Conservation (phyloP, 2,329 filamentous ascomycete species). For the Epichloe baconii region DNA sequence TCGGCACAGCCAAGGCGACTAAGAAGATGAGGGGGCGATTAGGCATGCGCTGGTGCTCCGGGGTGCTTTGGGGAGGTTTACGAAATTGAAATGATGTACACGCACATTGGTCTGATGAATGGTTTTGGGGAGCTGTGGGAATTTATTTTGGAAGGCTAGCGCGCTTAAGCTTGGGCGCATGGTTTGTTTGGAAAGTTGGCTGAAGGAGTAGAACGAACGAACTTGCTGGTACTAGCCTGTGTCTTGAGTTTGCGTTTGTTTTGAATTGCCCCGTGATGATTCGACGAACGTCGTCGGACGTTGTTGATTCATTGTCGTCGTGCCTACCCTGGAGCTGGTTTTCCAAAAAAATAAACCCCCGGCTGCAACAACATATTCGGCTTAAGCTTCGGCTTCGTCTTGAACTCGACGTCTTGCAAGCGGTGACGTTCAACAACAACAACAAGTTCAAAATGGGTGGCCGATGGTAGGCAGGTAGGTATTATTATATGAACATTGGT, state of each 20-base stretch:
- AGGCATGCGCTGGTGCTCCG: neutral
- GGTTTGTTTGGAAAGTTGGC: neutral
- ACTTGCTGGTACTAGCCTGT: neutral
- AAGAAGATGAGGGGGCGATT: conserved; percentile 37
- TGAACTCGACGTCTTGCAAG: too few species aligned
- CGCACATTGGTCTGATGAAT: neutral
- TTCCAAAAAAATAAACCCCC: too few species aligned
- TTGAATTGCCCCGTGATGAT: neutral
- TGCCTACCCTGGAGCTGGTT: neutral
- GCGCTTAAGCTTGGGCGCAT: neutral
- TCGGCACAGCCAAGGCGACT: conserved; percentile 72
- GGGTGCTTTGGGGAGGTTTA: neutral
- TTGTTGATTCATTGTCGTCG: neutral
- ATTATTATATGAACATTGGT: too few species aligned
- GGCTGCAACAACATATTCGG: neutral
- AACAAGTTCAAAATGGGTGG: too few species aligned
- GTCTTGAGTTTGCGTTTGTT: neutral
- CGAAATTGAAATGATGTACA: conserved; percentile 4
- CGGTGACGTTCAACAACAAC: too few species aligned
- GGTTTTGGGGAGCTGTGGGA: neutral
- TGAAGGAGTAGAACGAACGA: neutral
- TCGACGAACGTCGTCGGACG: neutral
- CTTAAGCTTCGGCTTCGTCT: neutral
- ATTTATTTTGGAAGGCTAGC: conserved; percentile 3
- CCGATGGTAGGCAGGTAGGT: too few species aligned